Base-by-base conservation (phyloP, 345 rosid genomes). In the Pseudoturritis turrita region DNA sequence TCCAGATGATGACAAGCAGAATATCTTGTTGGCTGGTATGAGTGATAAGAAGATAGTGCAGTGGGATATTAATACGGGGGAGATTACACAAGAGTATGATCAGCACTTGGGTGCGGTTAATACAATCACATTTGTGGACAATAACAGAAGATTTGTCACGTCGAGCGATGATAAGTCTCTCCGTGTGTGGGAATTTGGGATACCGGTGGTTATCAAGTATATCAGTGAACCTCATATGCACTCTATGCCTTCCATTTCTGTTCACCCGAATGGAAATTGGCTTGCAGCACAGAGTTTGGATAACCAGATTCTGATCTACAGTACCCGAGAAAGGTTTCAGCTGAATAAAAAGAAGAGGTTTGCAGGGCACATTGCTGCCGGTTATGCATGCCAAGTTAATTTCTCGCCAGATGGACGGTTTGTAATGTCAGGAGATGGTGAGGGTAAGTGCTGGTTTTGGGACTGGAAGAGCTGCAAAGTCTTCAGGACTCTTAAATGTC, bases 191-290 rank as follows among this genome's bases (percentile, higher is more conserved):
- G 99, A 95, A 70, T 95, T 87, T 31, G 98, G 99, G 65, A 91
- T 95, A 54, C 99, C 99, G 4, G 99, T 91, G 75, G 99, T 95
- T 62, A 87, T 95, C 47, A 95, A 95, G 87, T 95, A 95, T 78
- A 91, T 95, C 12, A 95, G 99, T 68, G 98, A 95, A 82, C 99
- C 99, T 33, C 99, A 95, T 64, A 91, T 95, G 99, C 99, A 95
- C 73, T 95, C 99, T 28, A 95, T 95, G 99, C 99, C 99, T 33
- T 78, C 97, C 0, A 91, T 95, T 65, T 68, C 98, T 1, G 87
- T 91, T 60, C 99, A 95, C 70, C 99, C 99, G 0, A 91, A 91
- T 77, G 68, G 86, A 1, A 95, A 95, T 26, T 95, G 97, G 98
- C 90, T 95, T 71, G 99, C 99, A 1, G 98, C 98, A 0, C 98